Percentiles rank a stretch among this genome's conserved stretches.
Evolutionary conservation across 106 monocot genomes (phyloP).

Genomic region (Dendrobium catenatum): DNA sequence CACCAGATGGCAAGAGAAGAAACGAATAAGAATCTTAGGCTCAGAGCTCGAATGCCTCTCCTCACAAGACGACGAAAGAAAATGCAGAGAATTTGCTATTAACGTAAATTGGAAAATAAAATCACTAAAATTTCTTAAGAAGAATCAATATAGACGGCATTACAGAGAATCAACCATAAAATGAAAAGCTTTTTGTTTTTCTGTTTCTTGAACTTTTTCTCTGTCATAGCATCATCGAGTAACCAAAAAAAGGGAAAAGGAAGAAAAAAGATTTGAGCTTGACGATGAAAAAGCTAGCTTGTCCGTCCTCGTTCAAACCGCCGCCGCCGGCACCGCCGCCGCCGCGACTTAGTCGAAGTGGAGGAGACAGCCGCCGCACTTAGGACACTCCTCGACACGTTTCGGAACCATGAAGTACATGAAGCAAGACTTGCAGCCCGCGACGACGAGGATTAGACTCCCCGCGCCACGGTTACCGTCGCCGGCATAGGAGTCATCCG

Average conservation of each 20-base stretch:
- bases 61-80: neutral
- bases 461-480: neutral
- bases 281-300: neutral
- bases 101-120: too few relatives aligned
- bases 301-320: neutral
- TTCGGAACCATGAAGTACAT: constrained; percentile 93
- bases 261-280: neutral
- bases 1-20: neutral
- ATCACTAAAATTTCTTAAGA: too few relatives aligned
- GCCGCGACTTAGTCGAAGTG: constrained; percentile 32
- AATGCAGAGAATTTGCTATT: neutral
- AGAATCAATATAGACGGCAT: too few relatives aligned
- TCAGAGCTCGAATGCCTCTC: neutral
- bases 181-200: neutral
- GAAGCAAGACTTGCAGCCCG: constrained; percentile 77
- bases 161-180: neutral
- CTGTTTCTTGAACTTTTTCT: neutral
- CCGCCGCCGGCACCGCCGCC: too few relatives aligned
- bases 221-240: neutral
- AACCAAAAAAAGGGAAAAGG: neutral
- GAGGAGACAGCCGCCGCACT: constrained; percentile 62
- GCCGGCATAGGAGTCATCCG: neutral
- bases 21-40: constrained; percentile 6
- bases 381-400: constrained; percentile 42
- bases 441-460: constrained; percentile 51